phyloP scores from a whole-genome alignment of 169 alveolate species.

The Amoebophrya sp. region DNA sequence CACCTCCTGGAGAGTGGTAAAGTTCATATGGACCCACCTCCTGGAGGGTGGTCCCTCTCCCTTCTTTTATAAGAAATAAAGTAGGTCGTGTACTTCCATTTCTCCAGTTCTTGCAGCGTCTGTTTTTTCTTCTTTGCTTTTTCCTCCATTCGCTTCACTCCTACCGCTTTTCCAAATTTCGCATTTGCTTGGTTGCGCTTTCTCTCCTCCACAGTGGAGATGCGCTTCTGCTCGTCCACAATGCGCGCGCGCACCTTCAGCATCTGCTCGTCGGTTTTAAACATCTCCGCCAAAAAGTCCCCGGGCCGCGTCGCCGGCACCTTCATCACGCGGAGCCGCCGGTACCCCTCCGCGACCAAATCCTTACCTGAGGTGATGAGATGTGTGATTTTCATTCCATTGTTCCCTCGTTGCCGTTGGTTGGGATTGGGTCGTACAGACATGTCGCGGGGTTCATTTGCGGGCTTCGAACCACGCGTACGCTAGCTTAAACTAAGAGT shows the following conservation, averaged over 20 bases:
- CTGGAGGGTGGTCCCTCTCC: too few species aligned
- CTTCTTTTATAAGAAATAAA: too few species aligned
- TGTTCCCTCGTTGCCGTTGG: too few species aligned
- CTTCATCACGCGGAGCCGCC: not conserved
- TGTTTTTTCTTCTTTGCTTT: not conserved
- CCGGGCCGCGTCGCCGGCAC: not conserved
- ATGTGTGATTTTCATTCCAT: too few species aligned
- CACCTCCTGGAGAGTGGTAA: too few species aligned
- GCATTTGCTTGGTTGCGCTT: not conserved
- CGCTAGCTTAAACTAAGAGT: too few species aligned
- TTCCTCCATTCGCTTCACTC: not conserved
- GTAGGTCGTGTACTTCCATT: conserved; percentile 2
- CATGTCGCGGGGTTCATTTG: too few species aligned
- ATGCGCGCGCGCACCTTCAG: not conserved
- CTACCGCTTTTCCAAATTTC: not conserved
- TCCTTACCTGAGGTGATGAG: not conserved
- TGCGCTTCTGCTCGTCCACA: not conserved
- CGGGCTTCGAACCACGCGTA: too few species aligned
- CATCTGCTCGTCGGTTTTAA: not conserved
- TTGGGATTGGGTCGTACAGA: too few species aligned
- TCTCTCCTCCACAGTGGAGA: not conserved
- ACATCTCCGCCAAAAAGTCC: not conserved
- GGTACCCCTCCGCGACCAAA: not conserved
- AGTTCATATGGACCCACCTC: too few species aligned
- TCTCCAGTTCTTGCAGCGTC: not conserved